Evolutionary conservation across 352 stramenopile genomes (phyloP), one percentile per base, ranked within the genome.

Genomic region (Globisporangium alternatum): DNA sequence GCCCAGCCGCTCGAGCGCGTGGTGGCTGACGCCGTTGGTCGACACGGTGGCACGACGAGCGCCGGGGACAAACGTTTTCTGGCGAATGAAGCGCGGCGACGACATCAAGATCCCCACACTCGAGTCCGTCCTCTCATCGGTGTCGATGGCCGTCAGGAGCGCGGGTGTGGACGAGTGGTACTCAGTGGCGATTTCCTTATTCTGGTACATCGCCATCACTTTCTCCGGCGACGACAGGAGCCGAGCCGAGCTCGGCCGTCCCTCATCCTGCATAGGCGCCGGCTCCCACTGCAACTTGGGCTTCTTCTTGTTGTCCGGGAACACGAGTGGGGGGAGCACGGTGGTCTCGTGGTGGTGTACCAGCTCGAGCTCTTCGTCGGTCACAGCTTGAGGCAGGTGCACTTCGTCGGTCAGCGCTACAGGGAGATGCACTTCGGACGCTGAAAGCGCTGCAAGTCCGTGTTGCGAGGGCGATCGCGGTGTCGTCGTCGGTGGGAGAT

Each of bases 1-100:
- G 33, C 81, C 81, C 37, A 89, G 76, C 41, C 77, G 76, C 56
- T 83, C 75, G 6, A 89, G 67, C 2, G 78, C 76, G 55, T 86
- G 77, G 21, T 56, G 75, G 61, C 77, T 86, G 57, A 88, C 53
- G 8, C 71, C 64, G 41, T 77, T 56, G 12, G 61, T 59, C 10
- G 68, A 69, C 49, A 69, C 71, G 0, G 63, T 75, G 53, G 73
- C 60, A 30, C 76, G 75, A 25, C 74, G 67, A 21, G 10, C 30
- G 5, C 59, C 56, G 0, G 39, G 25, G n/a, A 56, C 48, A 22
- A 55, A 51, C 1, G 35, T 44, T 33, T 57, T 60, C 45, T 61
- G 28, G 22, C 19, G 56, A 31, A 49, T 53, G 13, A 55, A 35
- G n/a, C 37, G 47, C 3, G 64, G 56, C 21, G 64, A 65, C 22